Evolutionary conservation across 208 protist genomes (phyloP), one percentile per base, ranked within the genome.

Genomic region (Porcisia hertigi): DNA sequence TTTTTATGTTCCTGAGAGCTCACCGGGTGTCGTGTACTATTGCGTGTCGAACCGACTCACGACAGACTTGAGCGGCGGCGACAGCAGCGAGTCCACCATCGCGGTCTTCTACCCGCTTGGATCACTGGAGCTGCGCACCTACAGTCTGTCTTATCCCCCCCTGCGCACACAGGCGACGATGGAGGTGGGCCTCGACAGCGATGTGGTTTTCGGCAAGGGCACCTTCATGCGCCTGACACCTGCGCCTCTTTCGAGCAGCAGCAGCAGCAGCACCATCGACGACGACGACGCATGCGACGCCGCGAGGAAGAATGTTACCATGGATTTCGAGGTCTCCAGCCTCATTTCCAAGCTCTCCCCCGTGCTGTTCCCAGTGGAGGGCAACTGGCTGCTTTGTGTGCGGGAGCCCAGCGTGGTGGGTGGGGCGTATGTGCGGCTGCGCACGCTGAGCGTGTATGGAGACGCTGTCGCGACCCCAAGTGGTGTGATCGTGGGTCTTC

Each of bases 31-130:
- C 9, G 73, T 86, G 18, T 87, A 73, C 73, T 74, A 83, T 18
- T 94, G 89, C 65, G 76, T 94, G 9, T 91, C 89, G 12, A 92
- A 88, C 36, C 85, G 85, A 18, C 47, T 84, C 43, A 78, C 74
- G 18, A 76, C 70, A 14, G 63, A 65, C 47, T 4, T 12, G 47
- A 67, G 81, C 45, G 39, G 71, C 66, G 64, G 55, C 25, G 34
- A 67, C 36, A 79, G 80, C 70, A 69, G 57, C 43, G 23, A 79
- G 78, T 55, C 45, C 18, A 81, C 77, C 43, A 72, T 18, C 47
- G 60, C 77, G 2, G 76, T 75, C 36, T 79, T 69, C 58, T 94
- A 94, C 79, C 39, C 70, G 6, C 25, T 88, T 16, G 75, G 76
- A 41, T 64, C 53, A 3, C 66, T 94, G 34, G 71, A 30, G 16